phyloP scores from a whole-genome alignment of 164 flowering plant species.

The Magnolia officinalis region DNA sequence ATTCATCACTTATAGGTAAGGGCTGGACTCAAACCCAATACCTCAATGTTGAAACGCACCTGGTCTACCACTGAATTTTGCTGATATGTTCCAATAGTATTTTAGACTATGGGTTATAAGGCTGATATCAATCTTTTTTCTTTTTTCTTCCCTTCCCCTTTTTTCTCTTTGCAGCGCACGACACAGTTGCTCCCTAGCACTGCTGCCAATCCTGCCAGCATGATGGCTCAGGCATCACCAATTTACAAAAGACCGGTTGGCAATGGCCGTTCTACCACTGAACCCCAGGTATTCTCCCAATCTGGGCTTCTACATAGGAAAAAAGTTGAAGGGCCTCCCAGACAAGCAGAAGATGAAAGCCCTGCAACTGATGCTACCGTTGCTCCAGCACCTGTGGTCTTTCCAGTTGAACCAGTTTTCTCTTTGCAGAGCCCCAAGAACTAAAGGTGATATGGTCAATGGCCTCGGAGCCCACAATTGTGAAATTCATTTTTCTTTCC shows the following conservation, averaged over 20 bases:
- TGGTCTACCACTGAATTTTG: too few relatives aligned
- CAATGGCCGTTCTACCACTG: not conserved
- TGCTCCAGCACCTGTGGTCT: not conserved
- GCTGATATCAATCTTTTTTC: not conserved
- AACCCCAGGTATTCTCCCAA: constrained; percentile 1
- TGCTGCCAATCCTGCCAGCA: constrained; percentile 50
- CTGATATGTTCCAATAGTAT: too few relatives aligned
- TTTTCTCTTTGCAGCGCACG: constrained; percentile 42
- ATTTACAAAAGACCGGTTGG: constrained; percentile 52
- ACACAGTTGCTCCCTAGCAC: constrained; percentile 72
- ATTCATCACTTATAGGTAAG: too few relatives aligned
- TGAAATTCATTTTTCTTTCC: not conserved
- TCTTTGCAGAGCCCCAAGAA: constrained; percentile 45
- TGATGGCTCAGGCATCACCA: constrained; percentile 58
- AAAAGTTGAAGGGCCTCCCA: constrained; percentile 9
- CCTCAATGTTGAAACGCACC: too few relatives aligned
- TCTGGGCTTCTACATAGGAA: constrained; percentile 1
- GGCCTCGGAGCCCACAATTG: not conserved
- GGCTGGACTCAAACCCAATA: too few relatives aligned
- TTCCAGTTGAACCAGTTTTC: constrained; percentile 26
- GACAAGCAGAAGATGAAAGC: constrained; percentile 16
- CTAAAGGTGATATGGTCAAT: not conserved
- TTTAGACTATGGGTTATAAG: not conserved
- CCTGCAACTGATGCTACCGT: not conserved
- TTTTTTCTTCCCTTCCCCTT: too few relatives aligned